Base-by-base conservation (phyloP, 1,284 basidiomycete species). In the Pascua sp. region DNA sequence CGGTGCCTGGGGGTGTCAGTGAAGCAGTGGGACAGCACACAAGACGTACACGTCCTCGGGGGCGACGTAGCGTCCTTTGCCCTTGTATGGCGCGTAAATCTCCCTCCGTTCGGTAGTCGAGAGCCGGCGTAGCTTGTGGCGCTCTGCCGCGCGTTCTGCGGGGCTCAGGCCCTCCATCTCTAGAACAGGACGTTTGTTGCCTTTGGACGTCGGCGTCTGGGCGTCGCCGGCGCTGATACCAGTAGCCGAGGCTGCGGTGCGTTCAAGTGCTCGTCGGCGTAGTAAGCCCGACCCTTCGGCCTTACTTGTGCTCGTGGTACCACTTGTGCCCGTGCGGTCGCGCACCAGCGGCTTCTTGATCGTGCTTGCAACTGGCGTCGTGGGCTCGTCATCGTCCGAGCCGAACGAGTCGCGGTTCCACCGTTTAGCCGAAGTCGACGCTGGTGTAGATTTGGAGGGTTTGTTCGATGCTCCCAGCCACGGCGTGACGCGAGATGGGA, bases 41-140 rank as follows among this genome's bases (percentile, higher is more conserved):
- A 32, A 32, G 24, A 32, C 69, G 62, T 47, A 71, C 71, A 73
- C 52, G 39, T 71, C 66, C 11, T 71, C 69, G 0, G 70, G 66
- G 7, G 59, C 46, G 3, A 72, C 37, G 55, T 76, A 74, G 17
- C 73, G 54, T 11, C 73, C 73, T 10, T 67, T 67, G 17, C 66
- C 68, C 60, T 76, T 76, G 54, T 73, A 76, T 15, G 56, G 49
- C 15, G 65, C 65, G 53, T 76, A 76, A 36, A 71, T 45, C 48
- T 69, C 69, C 36, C 68, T 59, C 41, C 65, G 67, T 46, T 72
- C 68, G 10, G 59, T 49, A 1, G 59, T 51, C 8, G 67, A 51
- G 58, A 76, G 49, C 36, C 63, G 66, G 13, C 57, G 56, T 1
- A 76, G 47, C 37, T 49, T 54, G 44, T 65, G 68, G 41, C 64